Conservation (phyloP, 208 protist genomes). For the Leishmania braziliensis region DNA sequence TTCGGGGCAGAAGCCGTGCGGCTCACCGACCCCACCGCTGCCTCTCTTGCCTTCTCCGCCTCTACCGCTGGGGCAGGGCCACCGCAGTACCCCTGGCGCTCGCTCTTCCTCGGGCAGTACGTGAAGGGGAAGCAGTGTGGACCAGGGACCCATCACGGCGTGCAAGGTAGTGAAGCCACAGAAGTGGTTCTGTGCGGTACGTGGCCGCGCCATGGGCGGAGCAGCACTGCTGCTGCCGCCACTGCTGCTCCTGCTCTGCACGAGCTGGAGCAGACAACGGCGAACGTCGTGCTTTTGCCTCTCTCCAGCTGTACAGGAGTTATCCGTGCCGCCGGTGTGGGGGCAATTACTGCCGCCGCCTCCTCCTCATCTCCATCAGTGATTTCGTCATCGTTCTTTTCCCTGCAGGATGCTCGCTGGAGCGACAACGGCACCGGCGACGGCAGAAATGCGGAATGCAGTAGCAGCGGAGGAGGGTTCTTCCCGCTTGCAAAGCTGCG, state of each 20-base stretch:
- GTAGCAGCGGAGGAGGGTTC: constrained; percentile 8
- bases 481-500: constrained; percentile 55
- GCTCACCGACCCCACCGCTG: constrained; percentile 16
- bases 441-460: not conserved
- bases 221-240: not conserved
- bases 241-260: not conserved
- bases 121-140: constrained; percentile 39
- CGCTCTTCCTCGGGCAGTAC: constrained; percentile 56
- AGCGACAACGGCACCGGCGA: constrained; percentile 4
- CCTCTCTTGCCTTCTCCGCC: constrained; percentile 5
- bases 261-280: constrained; percentile 4
- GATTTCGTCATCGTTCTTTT: constrained; percentile 33
- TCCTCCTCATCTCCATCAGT: constrained; percentile 3
- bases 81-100: constrained; percentile 40
- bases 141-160: constrained; percentile 31
- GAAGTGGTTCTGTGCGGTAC: constrained; percentile 53
- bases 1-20: constrained; percentile 60
- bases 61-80: constrained; percentile 18
- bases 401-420: constrained; percentile 39
- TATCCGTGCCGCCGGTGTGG: not conserved
- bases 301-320: not conserved
- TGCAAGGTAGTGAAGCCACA: constrained; percentile 45
- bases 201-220: constrained; percentile 35
- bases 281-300: constrained; percentile 37
- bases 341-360: too few species aligned